Conservation (phyloP, 768 basidiomycete species). For the Russula griseocarnosa region DNA sequence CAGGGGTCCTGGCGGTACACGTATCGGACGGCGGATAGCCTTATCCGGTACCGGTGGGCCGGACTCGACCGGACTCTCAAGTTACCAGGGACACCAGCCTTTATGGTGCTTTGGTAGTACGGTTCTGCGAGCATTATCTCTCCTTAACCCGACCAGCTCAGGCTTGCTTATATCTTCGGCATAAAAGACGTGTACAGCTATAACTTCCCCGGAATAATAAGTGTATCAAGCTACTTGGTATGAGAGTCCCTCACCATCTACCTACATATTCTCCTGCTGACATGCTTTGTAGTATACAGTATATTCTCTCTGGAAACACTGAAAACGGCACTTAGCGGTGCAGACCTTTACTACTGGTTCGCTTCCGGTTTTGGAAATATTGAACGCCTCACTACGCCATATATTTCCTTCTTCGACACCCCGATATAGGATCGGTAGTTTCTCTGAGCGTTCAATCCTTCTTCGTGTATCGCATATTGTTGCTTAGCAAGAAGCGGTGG, state of each 20-base stretch:
- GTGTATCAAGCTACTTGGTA: conserved; percentile 11
- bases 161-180: not conserved
- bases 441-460: conserved; percentile 34
- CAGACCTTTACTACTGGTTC: conserved; percentile 34
- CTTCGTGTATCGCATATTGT: conserved; percentile 35
- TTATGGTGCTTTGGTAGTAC: conserved; percentile 32
- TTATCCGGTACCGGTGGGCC: no score
- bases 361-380: conserved; percentile 34
- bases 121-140: conserved; percentile 31
- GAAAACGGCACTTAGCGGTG: conserved; percentile 32
- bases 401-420: conserved; percentile 31
- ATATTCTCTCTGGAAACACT: conserved; percentile 31
- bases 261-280: not conserved
- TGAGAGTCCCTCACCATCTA: not conserved
- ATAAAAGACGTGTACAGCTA: conserved; percentile 20
- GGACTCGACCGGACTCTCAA: no score
- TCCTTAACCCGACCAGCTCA: not conserved
- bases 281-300: conserved; percentile 28
- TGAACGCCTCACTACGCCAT: conserved; percentile 24
- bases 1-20: no score
- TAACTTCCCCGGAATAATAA: conserved; percentile 10
- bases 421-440: conserved; percentile 33
- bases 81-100: no score
- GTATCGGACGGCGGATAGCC: no score
- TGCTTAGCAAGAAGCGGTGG: not conserved